phyloP scores from a whole-genome alignment of 441 rosid genomes.

The Theobroma grandiflorum region DNA sequence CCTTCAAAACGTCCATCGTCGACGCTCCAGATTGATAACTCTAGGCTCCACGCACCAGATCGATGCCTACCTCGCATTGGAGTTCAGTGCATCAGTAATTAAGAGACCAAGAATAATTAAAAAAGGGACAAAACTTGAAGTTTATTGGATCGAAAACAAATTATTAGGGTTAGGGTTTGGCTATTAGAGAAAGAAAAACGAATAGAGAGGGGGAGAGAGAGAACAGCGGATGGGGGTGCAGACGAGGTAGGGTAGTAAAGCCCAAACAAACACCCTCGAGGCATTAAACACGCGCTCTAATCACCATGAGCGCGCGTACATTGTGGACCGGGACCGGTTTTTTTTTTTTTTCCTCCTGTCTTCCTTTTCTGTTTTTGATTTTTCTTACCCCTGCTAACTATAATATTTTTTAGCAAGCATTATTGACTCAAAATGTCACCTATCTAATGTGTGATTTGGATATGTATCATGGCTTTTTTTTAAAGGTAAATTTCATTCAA shows the following conservation, averaged over 20 bases:
- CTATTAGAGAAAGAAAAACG: background rate
- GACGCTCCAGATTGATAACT: slow-evolving; percentile 41
- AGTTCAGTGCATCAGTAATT: slow-evolving; percentile 24
- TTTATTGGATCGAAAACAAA: slow-evolving; percentile 15
- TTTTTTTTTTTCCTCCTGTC: too few species aligned
- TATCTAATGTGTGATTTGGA: too few species aligned
- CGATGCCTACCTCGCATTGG: slow-evolving; percentile 62
- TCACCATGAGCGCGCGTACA: slow-evolving; percentile 4
- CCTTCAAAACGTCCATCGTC: slow-evolving; percentile 72
- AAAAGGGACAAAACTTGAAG: background rate
- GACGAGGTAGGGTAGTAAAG: slow-evolving; percentile 13
- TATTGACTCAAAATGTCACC: too few species aligned
- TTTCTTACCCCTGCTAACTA: too few species aligned
- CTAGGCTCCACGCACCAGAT: slow-evolving; percentile 44
- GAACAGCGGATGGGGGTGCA: slow-evolving; percentile 23
- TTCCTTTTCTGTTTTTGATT: too few species aligned
- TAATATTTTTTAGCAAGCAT: too few species aligned
- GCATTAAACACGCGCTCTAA: slow-evolving; percentile 24
- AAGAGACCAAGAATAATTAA: slow-evolving; percentile 8
- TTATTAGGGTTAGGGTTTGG: slow-evolving; percentile 66
- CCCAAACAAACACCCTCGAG: slow-evolving; percentile 23
- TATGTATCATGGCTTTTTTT: too few species aligned
- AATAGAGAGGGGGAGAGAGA: background rate
- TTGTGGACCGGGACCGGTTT: background rate
- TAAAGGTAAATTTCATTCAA: too few species aligned